Evolutionary conservation across 805 yeast genomes (phyloP), one percentile per base, ranked within the genome.

Genomic region (Priceomyces melissophilus): DNA sequence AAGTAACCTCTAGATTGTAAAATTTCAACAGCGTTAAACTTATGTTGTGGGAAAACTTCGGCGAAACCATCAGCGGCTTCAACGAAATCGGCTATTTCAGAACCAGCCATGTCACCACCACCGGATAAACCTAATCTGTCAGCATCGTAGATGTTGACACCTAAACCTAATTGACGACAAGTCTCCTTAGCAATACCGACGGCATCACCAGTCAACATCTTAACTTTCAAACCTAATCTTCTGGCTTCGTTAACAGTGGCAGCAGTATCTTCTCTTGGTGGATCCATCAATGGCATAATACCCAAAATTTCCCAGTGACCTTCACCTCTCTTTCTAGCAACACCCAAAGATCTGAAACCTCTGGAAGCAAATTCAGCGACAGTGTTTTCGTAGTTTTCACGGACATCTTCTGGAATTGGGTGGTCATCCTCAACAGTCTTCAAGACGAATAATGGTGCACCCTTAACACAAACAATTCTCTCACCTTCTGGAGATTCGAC

Each of bases 201-300:
- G 70, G 96, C 96, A 76, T 89, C 96, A 82, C 96, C 96, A 75
- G 96, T 89, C 70, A 89, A 82, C 96, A 89, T 89, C 84, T 89
- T 89, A 59, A 89, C 93, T 75, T 93, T 83, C 65, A 89, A 80
- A 81, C 96, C 96, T 63, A 89, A 81, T 55, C 74, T 63, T 76
- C 85, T 82, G 58, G 96, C 96, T 75, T 89, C 96, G 70, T 76
- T 69, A 66, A 89, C 93, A 66, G 96, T 89, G 63, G 82, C 81
- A 61, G 95, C 96, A 76, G 96, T 89, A 73, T 89, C 96, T 75
- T 89, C 95, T 82, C 96, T 86, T 75, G 96, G 96, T 63, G 96
- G 96, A 75, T 89, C 96, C 90, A 87, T 85, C 76, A 96, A 88
- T 71, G 96, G 96, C 96, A 89, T 88, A 69, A 89, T 90, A 69